Evolutionary conservation across 257 asterid species (phyloP).

Genomic region (Nicotiana attenuata): DNA sequence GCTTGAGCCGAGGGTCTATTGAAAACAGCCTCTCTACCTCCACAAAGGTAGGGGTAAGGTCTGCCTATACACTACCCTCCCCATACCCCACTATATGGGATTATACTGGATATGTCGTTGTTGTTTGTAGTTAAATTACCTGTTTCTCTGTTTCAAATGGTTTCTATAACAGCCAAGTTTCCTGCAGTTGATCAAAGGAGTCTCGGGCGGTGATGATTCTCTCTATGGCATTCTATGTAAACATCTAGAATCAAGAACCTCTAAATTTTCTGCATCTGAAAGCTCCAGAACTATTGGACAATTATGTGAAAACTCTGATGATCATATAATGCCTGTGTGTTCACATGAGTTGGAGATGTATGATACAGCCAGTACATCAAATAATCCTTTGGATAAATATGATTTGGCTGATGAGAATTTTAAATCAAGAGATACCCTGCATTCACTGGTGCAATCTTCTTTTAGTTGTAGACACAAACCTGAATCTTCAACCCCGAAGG

Average conservation of each 20-base stretch:
- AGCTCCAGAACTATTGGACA: neutral
- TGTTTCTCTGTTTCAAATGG: no score
- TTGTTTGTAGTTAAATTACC: no score
- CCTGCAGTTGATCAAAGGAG: neutral
- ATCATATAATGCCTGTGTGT: neutral
- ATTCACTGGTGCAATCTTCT: neutral
- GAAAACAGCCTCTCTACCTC: no score
- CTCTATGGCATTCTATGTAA: neutral
- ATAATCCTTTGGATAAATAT: neutral
- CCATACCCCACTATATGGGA: no score
- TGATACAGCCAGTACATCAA: neutral
- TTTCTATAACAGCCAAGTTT: neutral
- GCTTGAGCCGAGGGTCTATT: no score
- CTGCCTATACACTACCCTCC: no score
- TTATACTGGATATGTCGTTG: no score
- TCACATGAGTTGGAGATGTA: neutral
- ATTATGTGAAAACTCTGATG: neutral
- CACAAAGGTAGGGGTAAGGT: no score
- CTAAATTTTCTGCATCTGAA: neutral
- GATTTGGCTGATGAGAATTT: neutral
- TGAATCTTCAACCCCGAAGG: neutral
- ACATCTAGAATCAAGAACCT: neutral
- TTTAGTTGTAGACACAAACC: neutral
- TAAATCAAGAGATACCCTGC: neutral
- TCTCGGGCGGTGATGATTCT: neutral